These are phyloP conservation scores for Metarhizium sp. DNA, from an alignment of 2,329 filamentous ascomycete genomes.

Conservation along the genomic window DNA sequence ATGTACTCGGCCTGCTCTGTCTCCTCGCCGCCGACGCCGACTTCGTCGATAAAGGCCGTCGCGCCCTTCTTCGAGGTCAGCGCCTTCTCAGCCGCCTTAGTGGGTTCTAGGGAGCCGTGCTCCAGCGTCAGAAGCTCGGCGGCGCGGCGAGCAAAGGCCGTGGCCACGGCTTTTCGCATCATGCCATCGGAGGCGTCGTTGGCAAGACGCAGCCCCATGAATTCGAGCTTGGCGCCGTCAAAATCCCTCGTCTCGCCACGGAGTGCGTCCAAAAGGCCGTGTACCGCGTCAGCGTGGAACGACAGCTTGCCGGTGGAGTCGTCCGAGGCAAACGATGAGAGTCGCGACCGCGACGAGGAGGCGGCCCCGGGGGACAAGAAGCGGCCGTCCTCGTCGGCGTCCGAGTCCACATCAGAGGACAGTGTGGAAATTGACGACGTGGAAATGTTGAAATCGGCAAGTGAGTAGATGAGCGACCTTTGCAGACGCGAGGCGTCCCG, in stretches of 20 bases:
- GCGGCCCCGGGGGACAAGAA: conserved; percentile 31
- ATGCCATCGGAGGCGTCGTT: conserved; percentile 85
- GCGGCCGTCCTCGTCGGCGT: conserved; percentile 58
- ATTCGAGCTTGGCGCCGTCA: conserved; percentile 74
- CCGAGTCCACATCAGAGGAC: conserved; percentile 56
- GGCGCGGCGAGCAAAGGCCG: conserved; percentile 75
- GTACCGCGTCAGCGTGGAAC: conserved; percentile 82
- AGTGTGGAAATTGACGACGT: conserved; percentile 48
- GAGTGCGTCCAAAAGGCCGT: conserved; percentile 78
- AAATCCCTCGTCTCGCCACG: conserved; percentile 69
- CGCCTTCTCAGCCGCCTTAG: conserved; percentile 54
- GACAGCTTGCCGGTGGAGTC: conserved; percentile 47
- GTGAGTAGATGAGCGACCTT: conserved; percentile 44
- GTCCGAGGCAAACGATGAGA: conserved; percentile 65
- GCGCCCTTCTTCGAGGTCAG: conserved; percentile 47
- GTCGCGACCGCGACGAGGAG: conserved; percentile 48
- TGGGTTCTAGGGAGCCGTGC: conserved; percentile 44
- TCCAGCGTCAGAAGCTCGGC: conserved; percentile 53
- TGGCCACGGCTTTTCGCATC: conserved; percentile 77
- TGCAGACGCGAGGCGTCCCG: conserved; percentile 43
- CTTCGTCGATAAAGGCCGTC: conserved; percentile 46
- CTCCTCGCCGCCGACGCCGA: conserved; percentile 54
- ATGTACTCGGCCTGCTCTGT: conserved; percentile 82
- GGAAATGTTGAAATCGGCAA: conserved; percentile 42
- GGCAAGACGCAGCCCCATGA: conserved; percentile 85